Evolutionary conservation across 73 alveolate species (phyloP).

Genomic region (Tetrahymena borealis): DNA sequence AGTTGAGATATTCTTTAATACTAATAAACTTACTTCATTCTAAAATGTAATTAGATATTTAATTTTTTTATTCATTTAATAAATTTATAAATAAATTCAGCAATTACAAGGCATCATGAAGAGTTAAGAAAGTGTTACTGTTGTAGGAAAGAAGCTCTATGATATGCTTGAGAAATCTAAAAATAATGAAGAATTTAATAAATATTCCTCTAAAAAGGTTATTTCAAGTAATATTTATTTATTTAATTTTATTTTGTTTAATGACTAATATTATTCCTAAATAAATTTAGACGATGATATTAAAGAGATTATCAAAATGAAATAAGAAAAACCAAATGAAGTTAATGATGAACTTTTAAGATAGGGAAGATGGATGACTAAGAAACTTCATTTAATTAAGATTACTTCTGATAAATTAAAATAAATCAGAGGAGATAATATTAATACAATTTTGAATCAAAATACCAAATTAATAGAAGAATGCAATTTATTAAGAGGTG

Average conservation of each 20-base stretch:
- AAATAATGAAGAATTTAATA: slow-evolving; percentile 15
- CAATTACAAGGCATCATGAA: slow-evolving; percentile 25
- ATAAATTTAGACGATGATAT: slow-evolving; percentile 30
- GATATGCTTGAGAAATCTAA: slow-evolving; percentile 12
- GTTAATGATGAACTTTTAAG: slow-evolving; percentile 38
- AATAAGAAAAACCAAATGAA: slow-evolving; percentile 44
- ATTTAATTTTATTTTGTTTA: background rate
- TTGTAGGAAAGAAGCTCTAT: slow-evolving; percentile 20
- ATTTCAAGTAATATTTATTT: background rate
- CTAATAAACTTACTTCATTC: slow-evolving; percentile 21
- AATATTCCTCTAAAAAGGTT: slow-evolving; percentile 10
- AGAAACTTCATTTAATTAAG: slow-evolving; percentile 28
- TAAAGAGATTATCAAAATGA: slow-evolving; percentile 29
- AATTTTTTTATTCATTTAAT: background rate
- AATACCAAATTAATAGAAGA: slow-evolving; percentile 40
- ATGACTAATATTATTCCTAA: background rate
- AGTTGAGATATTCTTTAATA: slow-evolving; percentile 30
- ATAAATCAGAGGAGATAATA: slow-evolving; percentile 28
- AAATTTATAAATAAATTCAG: background rate
- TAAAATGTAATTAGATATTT: slow-evolving; percentile 12
- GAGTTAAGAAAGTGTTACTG: slow-evolving; percentile 26
- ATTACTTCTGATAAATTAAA: slow-evolving; percentile 36
- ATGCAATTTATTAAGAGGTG: slow-evolving; percentile 40
- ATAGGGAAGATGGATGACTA: slow-evolving; percentile 45
- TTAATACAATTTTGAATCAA: slow-evolving; percentile 22